These are phyloP conservation scores for Lyophyllum atratum DNA, from an alignment of 768 basidiomycete species.

Conservation along the genomic window DNA sequence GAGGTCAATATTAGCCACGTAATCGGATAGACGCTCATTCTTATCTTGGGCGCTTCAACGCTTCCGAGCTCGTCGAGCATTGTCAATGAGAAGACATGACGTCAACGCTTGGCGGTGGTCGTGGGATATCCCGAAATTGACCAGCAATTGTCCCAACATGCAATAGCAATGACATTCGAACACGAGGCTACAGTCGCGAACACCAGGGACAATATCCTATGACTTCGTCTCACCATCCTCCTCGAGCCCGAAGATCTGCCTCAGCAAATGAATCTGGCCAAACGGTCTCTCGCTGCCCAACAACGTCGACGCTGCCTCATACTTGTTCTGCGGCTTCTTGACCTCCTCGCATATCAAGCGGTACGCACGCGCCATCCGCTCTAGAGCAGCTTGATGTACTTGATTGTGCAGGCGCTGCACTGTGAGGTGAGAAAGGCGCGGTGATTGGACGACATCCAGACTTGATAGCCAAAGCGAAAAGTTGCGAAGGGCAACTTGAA, in stretches of 20 bases:
- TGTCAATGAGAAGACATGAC: too few species aligned
- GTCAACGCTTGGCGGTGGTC: not conserved
- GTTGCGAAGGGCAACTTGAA: conserved; percentile 61
- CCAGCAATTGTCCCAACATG: not conserved
- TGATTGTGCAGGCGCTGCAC: conserved; percentile 62
- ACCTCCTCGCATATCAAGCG: conserved; percentile 75
- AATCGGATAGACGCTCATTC: not conserved
- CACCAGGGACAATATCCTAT: not conserved
- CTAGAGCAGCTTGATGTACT: conserved; percentile 79
- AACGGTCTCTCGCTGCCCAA: conserved; percentile 84
- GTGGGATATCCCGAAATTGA: too few species aligned
- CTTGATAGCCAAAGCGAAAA: conserved; percentile 89
- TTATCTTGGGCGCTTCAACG: too few species aligned
- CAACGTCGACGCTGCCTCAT: conserved; percentile 89
- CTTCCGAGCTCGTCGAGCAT: too few species aligned
- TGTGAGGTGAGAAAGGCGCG: conserved; percentile 74
- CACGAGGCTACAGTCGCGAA: not conserved
- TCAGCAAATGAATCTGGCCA: conserved; percentile 71
- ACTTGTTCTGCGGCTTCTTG: conserved; percentile 71
- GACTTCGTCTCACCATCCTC: conserved; percentile 28
- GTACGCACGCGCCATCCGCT: conserved; percentile 71
- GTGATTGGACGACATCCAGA: conserved; percentile 77
- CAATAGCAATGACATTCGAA: not conserved
- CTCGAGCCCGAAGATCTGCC: conserved; percentile 78
- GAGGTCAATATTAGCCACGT: too few species aligned